Conservation (phyloP, 495 filamentous ascomycete species). For the Trichoderma asperelloides region DNA sequence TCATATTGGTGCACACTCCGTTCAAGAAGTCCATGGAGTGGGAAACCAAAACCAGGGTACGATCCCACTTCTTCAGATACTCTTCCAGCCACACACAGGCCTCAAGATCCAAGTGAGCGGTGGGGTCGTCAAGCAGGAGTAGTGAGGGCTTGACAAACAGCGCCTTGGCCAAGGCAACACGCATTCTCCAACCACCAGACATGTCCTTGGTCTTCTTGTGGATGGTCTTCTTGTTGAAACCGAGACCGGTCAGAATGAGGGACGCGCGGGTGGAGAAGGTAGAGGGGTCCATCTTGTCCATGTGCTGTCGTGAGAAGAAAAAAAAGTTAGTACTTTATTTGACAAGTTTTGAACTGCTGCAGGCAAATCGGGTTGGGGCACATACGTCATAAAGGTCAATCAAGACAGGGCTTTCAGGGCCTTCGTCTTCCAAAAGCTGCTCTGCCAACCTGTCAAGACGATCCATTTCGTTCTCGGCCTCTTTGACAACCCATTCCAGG, state of each 20-base stretch:
- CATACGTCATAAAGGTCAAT: constrained; percentile 94
- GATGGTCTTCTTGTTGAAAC: constrained; percentile 96
- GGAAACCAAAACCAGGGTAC: constrained; percentile 93
- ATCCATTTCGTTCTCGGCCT: constrained; percentile 91
- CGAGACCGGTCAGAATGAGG: constrained; percentile 94
- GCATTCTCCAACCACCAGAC: constrained; percentile 99
- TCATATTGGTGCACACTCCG: constrained; percentile 97
- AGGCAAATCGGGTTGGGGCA: constrained; percentile 7
- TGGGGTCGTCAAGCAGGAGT: constrained; percentile 94
- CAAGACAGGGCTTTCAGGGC: constrained; percentile 82
- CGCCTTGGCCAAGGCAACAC: constrained; percentile 93
- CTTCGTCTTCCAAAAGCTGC: constrained; percentile 80
- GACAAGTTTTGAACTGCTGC: neutral
- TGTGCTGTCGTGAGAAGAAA: constrained; percentile 51
- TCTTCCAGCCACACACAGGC: constrained; percentile 99
- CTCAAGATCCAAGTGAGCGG: constrained; percentile 98
- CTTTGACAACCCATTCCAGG: constrained; percentile 91
- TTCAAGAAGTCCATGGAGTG: constrained; percentile 99
- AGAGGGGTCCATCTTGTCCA: constrained; percentile 99
- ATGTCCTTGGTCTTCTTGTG: constrained; percentile 99
- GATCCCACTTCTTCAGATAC: constrained; percentile 99
- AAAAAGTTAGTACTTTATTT: neutral
- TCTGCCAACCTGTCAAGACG: constrained; percentile 82
- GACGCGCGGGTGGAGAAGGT: constrained; percentile 97
- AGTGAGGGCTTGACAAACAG: constrained; percentile 97